Conservation (phyloP, 2,329 filamentous ascomycete species). For the Lizonia empirigonia region DNA sequence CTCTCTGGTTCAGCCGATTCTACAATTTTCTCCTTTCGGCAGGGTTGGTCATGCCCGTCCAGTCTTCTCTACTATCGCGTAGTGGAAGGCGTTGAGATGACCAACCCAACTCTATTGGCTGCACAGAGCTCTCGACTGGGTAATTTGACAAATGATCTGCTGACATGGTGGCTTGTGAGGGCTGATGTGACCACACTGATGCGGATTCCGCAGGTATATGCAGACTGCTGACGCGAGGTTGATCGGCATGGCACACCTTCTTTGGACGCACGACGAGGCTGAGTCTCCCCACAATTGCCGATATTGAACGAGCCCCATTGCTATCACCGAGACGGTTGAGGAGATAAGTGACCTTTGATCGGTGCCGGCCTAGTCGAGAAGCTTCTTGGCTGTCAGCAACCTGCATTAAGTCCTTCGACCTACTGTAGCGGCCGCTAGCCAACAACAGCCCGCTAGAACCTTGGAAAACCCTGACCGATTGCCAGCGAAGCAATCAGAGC, state of each 20-base stretch:
- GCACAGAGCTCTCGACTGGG: neutral
- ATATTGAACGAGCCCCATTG: neutral
- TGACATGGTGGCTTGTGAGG: neutral
- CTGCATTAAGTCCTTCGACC: conserved; percentile 8
- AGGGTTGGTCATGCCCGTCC: conserved; percentile 25
- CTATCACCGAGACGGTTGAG: neutral
- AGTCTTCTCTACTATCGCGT: conserved; percentile 22
- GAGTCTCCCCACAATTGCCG: neutral
- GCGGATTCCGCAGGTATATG: conserved; percentile 9
- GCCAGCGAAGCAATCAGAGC: conserved; percentile 1
- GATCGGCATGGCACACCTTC: neutral
- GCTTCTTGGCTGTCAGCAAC: conserved; percentile 8
- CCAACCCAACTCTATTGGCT: conserved; percentile 15
- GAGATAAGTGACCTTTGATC: neutral
- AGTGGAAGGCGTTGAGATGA: conserved; percentile 19
- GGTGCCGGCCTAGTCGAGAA: neutral
- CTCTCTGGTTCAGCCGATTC: conserved; percentile 28
- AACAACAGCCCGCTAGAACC: neutral
- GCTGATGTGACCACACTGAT: neutral
- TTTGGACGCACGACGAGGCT: neutral
- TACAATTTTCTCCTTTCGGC: conserved; percentile 24
- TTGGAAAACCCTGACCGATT: neutral
- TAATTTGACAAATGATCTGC: neutral
- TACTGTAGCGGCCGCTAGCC: conserved; percentile 2
- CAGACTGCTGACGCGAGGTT: conserved; percentile 3